phyloP scores from a whole-genome alignment of 139 green algal genomes.

The Asterochloris sp. region DNA sequence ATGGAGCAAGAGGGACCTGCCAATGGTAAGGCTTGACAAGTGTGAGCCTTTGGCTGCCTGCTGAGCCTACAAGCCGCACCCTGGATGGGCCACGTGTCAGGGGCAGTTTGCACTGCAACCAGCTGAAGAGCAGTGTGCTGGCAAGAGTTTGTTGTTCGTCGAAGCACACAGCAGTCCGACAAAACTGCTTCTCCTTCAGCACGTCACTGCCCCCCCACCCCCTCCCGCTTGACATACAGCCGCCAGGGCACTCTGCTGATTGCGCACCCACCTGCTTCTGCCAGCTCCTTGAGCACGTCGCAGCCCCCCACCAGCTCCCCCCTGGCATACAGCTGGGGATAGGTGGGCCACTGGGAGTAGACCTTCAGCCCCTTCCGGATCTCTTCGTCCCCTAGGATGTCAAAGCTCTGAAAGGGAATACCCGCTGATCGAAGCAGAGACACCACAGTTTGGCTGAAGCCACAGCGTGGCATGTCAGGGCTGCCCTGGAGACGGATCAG shows the following conservation, averaged over 20 bases:
- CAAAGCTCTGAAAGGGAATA: constrained; percentile 70
- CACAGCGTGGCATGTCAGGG: constrained; percentile 72
- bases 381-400: constrained; percentile 83
- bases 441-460: constrained; percentile 81
- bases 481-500: constrained; percentile 23
- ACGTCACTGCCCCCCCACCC: no score
- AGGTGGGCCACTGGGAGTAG: constrained; percentile 87
- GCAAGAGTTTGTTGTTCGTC: no score
- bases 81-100: no score
- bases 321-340: constrained; percentile 83
- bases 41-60: neutral
- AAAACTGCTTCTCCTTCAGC: no score
- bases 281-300: constrained; percentile 83
- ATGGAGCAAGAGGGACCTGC: neutral
- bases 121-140: no score
- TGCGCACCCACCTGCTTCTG: constrained; percentile 28
- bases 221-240: no score
- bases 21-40: neutral
- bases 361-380: constrained; percentile 67
- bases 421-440: constrained; percentile 45
- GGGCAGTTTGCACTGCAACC: no score
- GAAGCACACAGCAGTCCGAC: no score
- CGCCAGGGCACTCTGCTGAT: no score
- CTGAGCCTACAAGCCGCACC: no score
- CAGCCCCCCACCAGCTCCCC: constrained; percentile 83